Evolutionary conservation across 2,329 filamentous ascomycete species (phyloP).

Genomic region (Trichoderma pleuroti): DNA sequence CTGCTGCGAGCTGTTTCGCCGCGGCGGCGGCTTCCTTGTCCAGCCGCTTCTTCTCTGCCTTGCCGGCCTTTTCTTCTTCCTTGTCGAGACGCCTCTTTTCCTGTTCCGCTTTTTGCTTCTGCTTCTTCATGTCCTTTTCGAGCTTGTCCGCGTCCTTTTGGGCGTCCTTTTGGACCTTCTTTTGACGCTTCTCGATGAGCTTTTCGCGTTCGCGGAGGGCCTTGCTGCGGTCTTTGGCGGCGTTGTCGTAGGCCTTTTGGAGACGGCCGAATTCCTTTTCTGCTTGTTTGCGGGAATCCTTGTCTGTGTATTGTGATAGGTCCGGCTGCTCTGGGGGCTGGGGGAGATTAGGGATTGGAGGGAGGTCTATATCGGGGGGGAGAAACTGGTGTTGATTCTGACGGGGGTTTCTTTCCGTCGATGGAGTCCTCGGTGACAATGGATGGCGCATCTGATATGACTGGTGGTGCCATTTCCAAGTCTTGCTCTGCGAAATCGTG

Average conservation of each 20-base stretch:
- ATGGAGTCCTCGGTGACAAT: not conserved
- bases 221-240: slow-evolving; percentile 63
- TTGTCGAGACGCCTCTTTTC: slow-evolving; percentile 31
- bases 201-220: slow-evolving; percentile 61
- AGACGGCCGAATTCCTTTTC: slow-evolving; percentile 64
- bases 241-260: slow-evolving; percentile 62
- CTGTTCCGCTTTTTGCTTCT: slow-evolving; percentile 25
- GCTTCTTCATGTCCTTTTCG: slow-evolving; percentile 32
- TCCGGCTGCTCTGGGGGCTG: slow-evolving; percentile 47
- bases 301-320: slow-evolving; percentile 56
- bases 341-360: slow-evolving; percentile 49
- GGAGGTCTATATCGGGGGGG: slow-evolving; percentile 31
- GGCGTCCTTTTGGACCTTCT: slow-evolving; percentile 41
- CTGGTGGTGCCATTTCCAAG: not conserved
- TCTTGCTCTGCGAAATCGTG: slow-evolving; percentile 1
- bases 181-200: slow-evolving; percentile 51
- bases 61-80: slow-evolving; percentile 36
- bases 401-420: no score
- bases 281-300: slow-evolving; percentile 62
- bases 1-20: no score
- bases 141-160: slow-evolving; percentile 41
- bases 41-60: slow-evolving; percentile 31
- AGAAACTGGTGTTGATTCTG: not conserved
- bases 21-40: no score
- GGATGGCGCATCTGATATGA: not conserved